Percentiles rank a stretch among this genome's conserved stretches.
phyloP scores from a whole-genome alignment of 2,329 filamentous ascomycete species.

The Ceratocystis lukuohia region DNA sequence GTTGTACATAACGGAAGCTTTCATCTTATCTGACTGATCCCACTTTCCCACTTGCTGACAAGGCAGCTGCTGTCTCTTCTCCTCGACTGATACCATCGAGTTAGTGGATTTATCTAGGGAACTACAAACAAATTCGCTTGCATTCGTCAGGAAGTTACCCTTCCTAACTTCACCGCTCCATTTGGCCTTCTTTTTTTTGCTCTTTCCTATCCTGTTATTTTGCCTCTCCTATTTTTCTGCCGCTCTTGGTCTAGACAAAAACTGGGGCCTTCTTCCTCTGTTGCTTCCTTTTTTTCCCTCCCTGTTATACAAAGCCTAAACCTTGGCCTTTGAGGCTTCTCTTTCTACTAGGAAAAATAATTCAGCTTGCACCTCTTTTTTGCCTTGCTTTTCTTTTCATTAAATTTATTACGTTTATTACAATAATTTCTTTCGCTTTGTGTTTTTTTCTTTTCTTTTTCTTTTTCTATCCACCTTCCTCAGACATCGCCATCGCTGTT shows the following conservation, averaged over 20 bases:
- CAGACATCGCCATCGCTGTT: too few relatives aligned
- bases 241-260: constrained; percentile 4
- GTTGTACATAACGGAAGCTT: too few relatives aligned
- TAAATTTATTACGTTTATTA: too few relatives aligned
- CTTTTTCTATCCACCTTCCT: not conserved
- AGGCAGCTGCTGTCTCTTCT: too few relatives aligned
- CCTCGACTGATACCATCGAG: too few relatives aligned
- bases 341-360: too few relatives aligned
- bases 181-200: not conserved
- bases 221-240: constrained; percentile 5
- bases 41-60: too few relatives aligned
- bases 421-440: not conserved
- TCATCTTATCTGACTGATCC: too few relatives aligned
- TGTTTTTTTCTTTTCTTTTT: not conserved
- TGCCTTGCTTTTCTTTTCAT: not conserved
- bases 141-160: too few relatives aligned
- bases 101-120: too few relatives aligned
- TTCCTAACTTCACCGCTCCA: not conserved
- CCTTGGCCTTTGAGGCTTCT: too few relatives aligned
- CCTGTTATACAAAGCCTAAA: not conserved
- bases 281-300: not conserved
- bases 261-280: not conserved
- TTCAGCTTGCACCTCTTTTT: not conserved
- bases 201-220: not conserved
- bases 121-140: too few relatives aligned